Conservation (phyloP, 176 grass and related monocot genomes). For the Olyra latifolia region DNA sequence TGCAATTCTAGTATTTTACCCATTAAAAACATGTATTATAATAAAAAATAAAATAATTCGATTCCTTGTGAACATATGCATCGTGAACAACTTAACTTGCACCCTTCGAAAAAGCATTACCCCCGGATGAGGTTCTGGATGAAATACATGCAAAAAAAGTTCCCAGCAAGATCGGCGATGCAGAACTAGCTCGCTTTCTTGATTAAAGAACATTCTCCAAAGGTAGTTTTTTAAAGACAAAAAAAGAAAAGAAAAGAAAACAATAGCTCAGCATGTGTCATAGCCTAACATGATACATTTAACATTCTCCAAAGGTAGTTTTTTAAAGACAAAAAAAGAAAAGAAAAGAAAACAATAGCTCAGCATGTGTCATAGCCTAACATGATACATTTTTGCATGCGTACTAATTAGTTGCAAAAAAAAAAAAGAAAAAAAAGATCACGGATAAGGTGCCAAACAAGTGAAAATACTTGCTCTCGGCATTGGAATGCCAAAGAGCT, state of each 20-base stretch:
- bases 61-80: background rate
- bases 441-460: slow-evolving; percentile 5
- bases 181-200: background rate
- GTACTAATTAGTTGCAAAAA: background rate
- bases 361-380: too few species aligned
- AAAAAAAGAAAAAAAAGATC: background rate
- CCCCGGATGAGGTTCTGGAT: background rate
- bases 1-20: background rate
- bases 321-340: background rate
- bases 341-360: too few species aligned
- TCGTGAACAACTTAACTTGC: background rate
- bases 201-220: background rate
- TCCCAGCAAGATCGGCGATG: background rate
- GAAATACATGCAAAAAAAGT: background rate
- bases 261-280: too few species aligned
- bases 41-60: background rate
- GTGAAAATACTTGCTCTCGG: background rate
- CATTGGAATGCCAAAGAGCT: slow-evolving; percentile 3
- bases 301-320: background rate
- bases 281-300: too few species aligned
- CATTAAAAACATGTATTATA: background rate
- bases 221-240: background rate
- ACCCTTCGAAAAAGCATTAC: background rate
- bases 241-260: background rate
- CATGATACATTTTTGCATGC: too few species aligned